A percentile compares a stretch with the other conserved stretches of the same genome.
Evolutionary conservation across 2,329 filamentous ascomycete genomes (phyloP).

Genomic region (Ophiostoma tasmaniense): DNA sequence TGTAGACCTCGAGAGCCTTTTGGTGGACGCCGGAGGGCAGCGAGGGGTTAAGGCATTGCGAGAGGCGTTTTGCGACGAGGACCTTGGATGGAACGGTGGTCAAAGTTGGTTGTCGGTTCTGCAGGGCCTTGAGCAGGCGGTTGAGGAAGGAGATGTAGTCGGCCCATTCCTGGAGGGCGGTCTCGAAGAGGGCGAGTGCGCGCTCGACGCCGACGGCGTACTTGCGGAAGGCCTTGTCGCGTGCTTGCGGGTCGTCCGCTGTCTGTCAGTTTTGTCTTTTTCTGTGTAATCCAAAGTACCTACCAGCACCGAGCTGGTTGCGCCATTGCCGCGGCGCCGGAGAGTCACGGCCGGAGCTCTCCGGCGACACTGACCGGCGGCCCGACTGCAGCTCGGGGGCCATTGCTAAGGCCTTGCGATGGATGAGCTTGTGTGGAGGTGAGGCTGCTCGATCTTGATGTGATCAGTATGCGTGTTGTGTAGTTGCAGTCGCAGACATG

Average conservation of each 20-base stretch:
- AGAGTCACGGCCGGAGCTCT: constrained; percentile 75
- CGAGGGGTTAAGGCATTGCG: constrained; percentile 89
- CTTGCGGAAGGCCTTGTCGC: constrained; percentile 68
- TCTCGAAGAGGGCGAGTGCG: constrained; percentile 83
- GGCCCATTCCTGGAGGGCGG: constrained; percentile 93
- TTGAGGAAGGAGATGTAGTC: constrained; percentile 98
- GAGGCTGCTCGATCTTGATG: neutral
- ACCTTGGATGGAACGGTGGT: constrained; percentile 72
- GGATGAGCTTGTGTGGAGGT: neutral
- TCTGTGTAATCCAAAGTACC: neutral
- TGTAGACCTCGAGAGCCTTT: constrained; percentile 91
- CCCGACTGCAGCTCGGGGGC: constrained; percentile 52
- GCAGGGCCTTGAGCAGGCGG: constrained; percentile 84
- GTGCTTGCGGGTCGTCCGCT: constrained; percentile 43
- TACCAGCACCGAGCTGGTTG: constrained; percentile 68
- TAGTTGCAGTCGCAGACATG: constrained; percentile 8
- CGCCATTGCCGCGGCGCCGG: constrained; percentile 69
- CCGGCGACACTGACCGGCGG: constrained; percentile 60
- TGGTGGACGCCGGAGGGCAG: constrained; percentile 95
- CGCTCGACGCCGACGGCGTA: constrained; percentile 86
- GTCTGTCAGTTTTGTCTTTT: neutral
- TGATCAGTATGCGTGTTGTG: neutral
- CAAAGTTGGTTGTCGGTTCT: constrained; percentile 68
- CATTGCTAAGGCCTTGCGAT: constrained; percentile 35
- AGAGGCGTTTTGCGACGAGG: constrained; percentile 77